Evolutionary conservation across 805 yeast species (phyloP).

Genomic region (Lipomyces spencermartinsiae): DNA sequence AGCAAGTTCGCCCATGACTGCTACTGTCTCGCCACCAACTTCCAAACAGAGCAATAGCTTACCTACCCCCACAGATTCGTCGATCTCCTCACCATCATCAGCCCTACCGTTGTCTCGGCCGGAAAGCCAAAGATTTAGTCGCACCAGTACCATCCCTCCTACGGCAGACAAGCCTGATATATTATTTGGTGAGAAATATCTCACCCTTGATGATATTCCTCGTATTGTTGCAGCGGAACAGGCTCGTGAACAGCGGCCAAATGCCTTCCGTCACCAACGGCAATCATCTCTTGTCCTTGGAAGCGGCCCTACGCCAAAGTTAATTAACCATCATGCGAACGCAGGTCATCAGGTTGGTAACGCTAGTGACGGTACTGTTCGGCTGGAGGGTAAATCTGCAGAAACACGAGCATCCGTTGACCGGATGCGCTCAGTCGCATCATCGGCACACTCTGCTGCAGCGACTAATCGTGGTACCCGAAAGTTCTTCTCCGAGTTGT

Average conservation of each 20-base stretch:
- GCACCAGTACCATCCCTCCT: not conserved
- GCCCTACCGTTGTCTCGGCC: not conserved
- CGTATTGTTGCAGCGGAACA: conserved; percentile 97
- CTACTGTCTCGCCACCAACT: not conserved
- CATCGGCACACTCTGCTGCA: conserved; percentile 18
- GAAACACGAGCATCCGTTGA: conserved; percentile 10
- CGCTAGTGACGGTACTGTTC: conserved; percentile 4
- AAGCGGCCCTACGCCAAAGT: conserved; percentile 26
- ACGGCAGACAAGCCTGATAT: conserved; percentile 24
- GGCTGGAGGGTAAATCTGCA: not conserved
- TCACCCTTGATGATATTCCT: conserved; percentile 95
- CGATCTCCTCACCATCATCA: not conserved
- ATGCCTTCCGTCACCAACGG: conserved; percentile 73
- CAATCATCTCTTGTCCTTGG: conserved; percentile 21
- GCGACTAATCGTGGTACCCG: not conserved
- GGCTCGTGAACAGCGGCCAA: conserved; percentile 90
- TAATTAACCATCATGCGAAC: conserved; percentile 23
- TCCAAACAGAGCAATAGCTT: not conserved
- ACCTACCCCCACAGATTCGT: not conserved
- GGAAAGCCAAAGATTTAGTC: not conserved
- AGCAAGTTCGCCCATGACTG: not conserved
- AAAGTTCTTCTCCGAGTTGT: conserved; percentile 49
- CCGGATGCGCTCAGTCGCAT: conserved; percentile 19
- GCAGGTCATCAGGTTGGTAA: conserved; percentile 9
- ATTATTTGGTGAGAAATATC: conserved; percentile 63